These are phyloP conservation scores for Eutypella sp. DNA, from an alignment of 2,329 filamentous ascomycete species.

Conservation along the genomic window DNA sequence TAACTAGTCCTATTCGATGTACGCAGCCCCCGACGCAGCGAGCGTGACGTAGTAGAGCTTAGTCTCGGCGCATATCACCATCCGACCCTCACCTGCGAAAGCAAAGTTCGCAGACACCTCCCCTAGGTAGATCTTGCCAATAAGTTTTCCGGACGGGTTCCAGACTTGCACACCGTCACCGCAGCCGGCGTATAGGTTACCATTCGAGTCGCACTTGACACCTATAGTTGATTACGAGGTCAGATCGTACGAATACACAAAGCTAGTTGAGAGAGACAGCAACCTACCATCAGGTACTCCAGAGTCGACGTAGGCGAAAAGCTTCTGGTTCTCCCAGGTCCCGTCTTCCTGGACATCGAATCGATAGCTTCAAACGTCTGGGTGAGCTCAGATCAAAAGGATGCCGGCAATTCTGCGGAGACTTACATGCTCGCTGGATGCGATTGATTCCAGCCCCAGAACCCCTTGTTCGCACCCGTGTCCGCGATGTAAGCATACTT, in stretches of 20 bases:
- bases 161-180: constrained; percentile 49
- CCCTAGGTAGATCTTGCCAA: constrained; percentile 53
- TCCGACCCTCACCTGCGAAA: constrained; percentile 37
- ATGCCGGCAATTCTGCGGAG: constrained; percentile 2
- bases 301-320: constrained; percentile 51
- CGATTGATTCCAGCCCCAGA: constrained; percentile 37
- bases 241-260: constrained; percentile 19
- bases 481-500: constrained; percentile 51
- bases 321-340: constrained; percentile 41
- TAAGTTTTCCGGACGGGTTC: constrained; percentile 41
- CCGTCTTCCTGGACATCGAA: constrained; percentile 41
- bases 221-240: constrained; percentile 37
- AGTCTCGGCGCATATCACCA: constrained; percentile 39
- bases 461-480: constrained; percentile 43
- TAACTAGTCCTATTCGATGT: constrained; percentile 9
- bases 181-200: constrained; percentile 50
- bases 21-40: constrained; percentile 16
- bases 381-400: constrained; percentile 13
- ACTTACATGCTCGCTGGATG: constrained; percentile 44
- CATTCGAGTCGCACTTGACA: constrained; percentile 49
- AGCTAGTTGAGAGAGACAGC: neutral
- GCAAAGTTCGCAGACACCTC: constrained; percentile 43
- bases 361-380: constrained; percentile 33
- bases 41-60: constrained; percentile 35
- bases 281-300: constrained; percentile 54